Conservation (phyloP, 495 filamentous ascomycete genomes). For the Parathielavia appendiculata region DNA sequence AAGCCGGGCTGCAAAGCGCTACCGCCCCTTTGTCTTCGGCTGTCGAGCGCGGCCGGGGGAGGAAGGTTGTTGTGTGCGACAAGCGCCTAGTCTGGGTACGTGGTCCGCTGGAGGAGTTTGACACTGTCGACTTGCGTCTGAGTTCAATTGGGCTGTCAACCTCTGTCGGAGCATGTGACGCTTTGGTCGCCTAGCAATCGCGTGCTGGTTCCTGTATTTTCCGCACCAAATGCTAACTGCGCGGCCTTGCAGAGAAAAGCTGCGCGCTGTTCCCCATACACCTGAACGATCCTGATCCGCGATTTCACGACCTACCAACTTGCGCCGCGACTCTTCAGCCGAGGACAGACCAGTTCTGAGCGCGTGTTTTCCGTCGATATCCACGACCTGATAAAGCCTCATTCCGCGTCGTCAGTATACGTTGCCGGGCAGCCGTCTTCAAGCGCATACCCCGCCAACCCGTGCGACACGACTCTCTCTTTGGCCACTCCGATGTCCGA, state of each 20-base stretch:
- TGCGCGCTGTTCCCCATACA: too few species aligned
- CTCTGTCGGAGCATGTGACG: neutral
- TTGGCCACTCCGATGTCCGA: conserved; percentile 29
- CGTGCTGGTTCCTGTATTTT: neutral
- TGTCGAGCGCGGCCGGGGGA: neutral
- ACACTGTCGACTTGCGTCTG: neutral
- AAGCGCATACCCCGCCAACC: neutral
- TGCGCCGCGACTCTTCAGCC: too few species aligned
- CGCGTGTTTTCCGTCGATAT: too few species aligned
- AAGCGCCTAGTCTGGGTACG: conserved; percentile 9
- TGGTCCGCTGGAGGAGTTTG: neutral
- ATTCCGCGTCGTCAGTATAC: too few species aligned
- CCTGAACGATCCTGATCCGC: neutral
- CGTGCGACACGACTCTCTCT: conserved; percentile 8
- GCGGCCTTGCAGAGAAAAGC: neutral
- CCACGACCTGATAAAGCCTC: too few species aligned
- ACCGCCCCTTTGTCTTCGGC: neutral
- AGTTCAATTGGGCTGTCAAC: conserved; percentile 1
- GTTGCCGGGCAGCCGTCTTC: too few species aligned
- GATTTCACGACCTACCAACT: neutral
- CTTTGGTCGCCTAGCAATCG: neutral
- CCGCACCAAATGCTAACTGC: neutral
- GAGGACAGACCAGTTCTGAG: too few species aligned
- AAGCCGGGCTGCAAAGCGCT: neutral
- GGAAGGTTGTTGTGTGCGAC: neutral